These are phyloP conservation scores for Elsinoe necatrix DNA, from an alignment of 2,329 filamentous ascomycete genomes.

Conservation along the genomic window DNA sequence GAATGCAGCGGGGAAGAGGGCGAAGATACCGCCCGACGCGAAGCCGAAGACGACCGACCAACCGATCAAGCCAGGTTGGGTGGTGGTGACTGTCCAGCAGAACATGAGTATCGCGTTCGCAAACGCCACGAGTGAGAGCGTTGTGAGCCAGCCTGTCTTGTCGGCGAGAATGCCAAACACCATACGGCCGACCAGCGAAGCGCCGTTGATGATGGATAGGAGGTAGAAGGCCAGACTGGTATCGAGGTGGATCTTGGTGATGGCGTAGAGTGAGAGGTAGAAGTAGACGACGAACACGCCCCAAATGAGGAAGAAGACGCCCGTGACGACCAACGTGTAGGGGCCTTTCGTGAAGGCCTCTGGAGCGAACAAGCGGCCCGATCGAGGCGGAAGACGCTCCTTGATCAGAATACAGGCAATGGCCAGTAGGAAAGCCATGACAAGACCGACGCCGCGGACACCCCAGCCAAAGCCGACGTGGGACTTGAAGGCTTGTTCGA, in stretches of 20 bases:
- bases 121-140: background rate
- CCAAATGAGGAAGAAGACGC: conserved; percentile 37
- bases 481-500: conserved; percentile 35
- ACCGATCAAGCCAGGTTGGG: conserved; percentile 8
- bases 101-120: conserved; percentile 39
- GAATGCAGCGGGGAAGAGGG: conserved; percentile 11
- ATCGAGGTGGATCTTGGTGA: conserved; percentile 42
- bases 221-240: conserved; percentile 53
- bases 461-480: conserved; percentile 45
- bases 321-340: conserved; percentile 36
- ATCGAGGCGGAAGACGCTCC: conserved; percentile 13
- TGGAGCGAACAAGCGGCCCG: conserved; percentile 14
- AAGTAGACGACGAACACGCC: conserved; percentile 39
- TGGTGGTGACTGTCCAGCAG: conserved; percentile 16
- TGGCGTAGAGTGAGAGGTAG: conserved; percentile 50
- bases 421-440: conserved; percentile 24
- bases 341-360: conserved; percentile 35
- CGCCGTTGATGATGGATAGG: conserved; percentile 55
- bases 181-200: conserved; percentile 46
- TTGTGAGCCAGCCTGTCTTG: conserved; percentile 40
- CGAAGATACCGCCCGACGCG: conserved; percentile 9
- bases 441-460: conserved; percentile 39
- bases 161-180: conserved; percentile 50
- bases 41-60: conserved; percentile 14
- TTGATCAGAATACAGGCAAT: conserved; percentile 16